These are phyloP conservation scores for Ottelia alismoides DNA, from an alignment of 106 monocot species.

Conservation along the genomic window DNA sequence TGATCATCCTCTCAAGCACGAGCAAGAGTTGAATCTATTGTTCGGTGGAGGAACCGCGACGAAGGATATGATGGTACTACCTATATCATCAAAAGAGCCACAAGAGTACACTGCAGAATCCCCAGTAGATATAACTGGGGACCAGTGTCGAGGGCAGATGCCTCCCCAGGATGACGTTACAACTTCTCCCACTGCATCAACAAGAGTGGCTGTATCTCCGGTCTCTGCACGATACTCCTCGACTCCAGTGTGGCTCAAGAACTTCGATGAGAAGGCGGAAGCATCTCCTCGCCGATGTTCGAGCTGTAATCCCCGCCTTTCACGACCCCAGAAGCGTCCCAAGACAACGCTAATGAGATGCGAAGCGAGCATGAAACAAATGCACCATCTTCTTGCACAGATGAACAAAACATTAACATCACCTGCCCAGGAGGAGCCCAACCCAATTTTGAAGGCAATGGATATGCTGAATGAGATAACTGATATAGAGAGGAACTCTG, in stretches of 20 bases:
- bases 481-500: constrained; percentile 14
- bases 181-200: constrained; percentile 5
- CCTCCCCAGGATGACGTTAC: constrained; percentile 1
- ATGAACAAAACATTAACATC: constrained; percentile 4
- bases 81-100: neutral
- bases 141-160: neutral
- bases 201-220: constrained; percentile 5
- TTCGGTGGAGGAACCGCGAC: constrained; percentile 9
- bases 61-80: neutral
- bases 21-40: constrained; percentile 12
- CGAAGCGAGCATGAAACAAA: constrained; percentile 15
- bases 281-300: neutral
- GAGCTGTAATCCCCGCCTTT: neutral
- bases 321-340: constrained; percentile 6
- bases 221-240: constrained; percentile 5
- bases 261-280: neutral
- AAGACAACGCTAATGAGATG: neutral
- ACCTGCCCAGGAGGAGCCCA: constrained; percentile 2
- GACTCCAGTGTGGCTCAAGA: neutral
- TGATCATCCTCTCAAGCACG: constrained; percentile 7
- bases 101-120: neutral
- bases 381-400: constrained; percentile 5
- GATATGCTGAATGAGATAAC: constrained; percentile 9
- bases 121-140: neutral
- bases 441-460: constrained; percentile 6